phyloP scores from a whole-genome alignment of 305 asterid species.

The Stenogyne calaminthoides region DNA sequence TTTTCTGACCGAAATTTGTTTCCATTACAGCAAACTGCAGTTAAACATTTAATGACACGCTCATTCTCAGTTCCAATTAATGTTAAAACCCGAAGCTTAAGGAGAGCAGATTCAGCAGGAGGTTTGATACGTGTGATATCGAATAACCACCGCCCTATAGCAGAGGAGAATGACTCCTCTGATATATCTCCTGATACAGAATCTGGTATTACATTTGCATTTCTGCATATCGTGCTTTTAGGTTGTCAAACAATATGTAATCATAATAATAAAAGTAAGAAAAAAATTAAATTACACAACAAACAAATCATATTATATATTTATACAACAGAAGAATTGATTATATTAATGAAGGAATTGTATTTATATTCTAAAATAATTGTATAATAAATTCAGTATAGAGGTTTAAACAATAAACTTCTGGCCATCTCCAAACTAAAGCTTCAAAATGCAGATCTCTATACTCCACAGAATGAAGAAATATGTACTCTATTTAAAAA shows the following conservation, averaged over 20 bases:
- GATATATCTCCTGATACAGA: constrained; percentile 52
- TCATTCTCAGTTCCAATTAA: constrained; percentile 88
- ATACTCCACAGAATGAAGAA: no score
- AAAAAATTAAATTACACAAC: no score
- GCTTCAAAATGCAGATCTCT: no score
- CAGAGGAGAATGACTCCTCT: constrained; percentile 48
- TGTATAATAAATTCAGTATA: no score
- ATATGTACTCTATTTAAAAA: no score
- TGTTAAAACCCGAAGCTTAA: constrained; percentile 66
- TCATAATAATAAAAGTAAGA: no score
- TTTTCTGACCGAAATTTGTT: constrained; percentile 31
- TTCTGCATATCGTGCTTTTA: background rate
- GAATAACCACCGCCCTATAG: constrained; percentile 42
- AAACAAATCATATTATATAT: no score
- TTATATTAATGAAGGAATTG: no score
- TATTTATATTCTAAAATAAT: no score
- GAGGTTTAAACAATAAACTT: no score
- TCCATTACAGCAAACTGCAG: constrained; percentile 53
- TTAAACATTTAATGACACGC: constrained; percentile 61
- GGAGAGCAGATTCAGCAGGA: constrained; percentile 73
- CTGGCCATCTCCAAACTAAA: no score
- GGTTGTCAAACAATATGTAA: background rate
- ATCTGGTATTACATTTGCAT: constrained; percentile 46
- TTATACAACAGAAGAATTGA: no score
- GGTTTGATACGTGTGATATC: constrained; percentile 85